phyloP scores from a whole-genome alignment of 495 filamentous ascomycete genomes.

The Thozetella sp. region DNA sequence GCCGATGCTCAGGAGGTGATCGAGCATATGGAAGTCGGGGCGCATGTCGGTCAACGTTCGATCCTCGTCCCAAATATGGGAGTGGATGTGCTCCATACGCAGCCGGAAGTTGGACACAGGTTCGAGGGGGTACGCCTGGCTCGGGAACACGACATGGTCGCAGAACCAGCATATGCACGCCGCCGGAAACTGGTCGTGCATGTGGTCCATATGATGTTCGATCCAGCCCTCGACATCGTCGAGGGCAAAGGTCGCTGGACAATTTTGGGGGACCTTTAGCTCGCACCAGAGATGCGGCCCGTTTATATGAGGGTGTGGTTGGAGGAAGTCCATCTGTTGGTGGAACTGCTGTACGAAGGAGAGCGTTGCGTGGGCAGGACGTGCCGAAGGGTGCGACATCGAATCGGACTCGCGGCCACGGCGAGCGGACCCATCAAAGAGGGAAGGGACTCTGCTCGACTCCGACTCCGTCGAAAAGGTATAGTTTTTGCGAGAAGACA shows the following conservation, averaged over 20 bases:
- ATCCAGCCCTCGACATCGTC: constrained; percentile 41
- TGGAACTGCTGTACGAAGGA: constrained; percentile 1
- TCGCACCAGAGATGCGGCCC: constrained; percentile 36
- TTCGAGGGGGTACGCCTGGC: not conserved
- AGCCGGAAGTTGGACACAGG: constrained; percentile 21
- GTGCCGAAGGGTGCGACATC: too few relatives aligned
- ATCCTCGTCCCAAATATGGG: constrained; percentile 30
- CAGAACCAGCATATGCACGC: constrained; percentile 49
- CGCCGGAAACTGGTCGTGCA: constrained; percentile 26
- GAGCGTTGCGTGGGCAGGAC: too few relatives aligned
- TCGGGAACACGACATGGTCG: constrained; percentile 25
- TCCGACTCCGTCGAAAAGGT: too few relatives aligned
- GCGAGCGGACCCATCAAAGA: too few relatives aligned
- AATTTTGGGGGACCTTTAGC: constrained; percentile 25
- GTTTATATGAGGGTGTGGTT: not conserved
- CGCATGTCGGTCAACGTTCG: constrained; percentile 21
- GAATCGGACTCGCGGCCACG: too few relatives aligned
- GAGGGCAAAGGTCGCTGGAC: constrained; percentile 28
- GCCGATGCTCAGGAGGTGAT: constrained; percentile 23
- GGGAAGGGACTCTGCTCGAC: too few relatives aligned
- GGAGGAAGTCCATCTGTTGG: not conserved
- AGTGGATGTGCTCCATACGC: constrained; percentile 46
- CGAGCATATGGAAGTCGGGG: constrained; percentile 38
- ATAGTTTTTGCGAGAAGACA: too few relatives aligned
- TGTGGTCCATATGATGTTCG: constrained; percentile 39